Base-by-base conservation (phyloP, 768 basidiomycete species). In the Mycena kentingensis region DNA sequence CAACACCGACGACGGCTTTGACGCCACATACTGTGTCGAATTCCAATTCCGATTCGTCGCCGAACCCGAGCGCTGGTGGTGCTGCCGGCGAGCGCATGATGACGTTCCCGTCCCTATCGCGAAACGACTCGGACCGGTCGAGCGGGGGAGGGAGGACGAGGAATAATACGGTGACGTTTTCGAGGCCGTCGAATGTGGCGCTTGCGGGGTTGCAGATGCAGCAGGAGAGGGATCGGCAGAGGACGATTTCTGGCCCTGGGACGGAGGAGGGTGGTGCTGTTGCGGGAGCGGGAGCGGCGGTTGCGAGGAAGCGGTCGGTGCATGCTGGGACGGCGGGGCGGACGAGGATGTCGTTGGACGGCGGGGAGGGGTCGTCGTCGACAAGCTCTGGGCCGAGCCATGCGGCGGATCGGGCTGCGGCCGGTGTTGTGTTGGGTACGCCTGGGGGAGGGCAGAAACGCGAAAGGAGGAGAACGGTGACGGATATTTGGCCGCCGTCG, bases 21-120 rank as follows among this genome's bases (percentile, higher is more conserved):
- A 87, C 85, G 1, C 66, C 80, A 0, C 83, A 85, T 57, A 88
- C 84, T 0, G 85, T 83, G 4, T 80, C 82, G 4, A 78, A 76
- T 52, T 68, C 76, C 5, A n/a, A n/a, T n/a, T n/a, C n/a, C n/a
- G n/a, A n/a, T n/a, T n/a, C n/a, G n/a, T n/a, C n/a, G n/a, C n/a
- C n/a, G n/a, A n/a, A n/a, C 71, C 73, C 26, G 69, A 69, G 52
- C 55, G 51, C 19, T 60, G 71, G 13, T 11, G 50, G 55, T 5
- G 43, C 47, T 34, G 10, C 32, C 16, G 56, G 53, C 31, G 46
- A 46, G 5, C 56, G 56, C 47, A 19, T 24, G 22, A 55, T 60
- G 54, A 8, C 54, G 47, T 66, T 19, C 68, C 68, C 46, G 63
- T 41, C 69, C 25, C 39, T 83, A 26, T 62, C 70, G 16, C 74